Conservation (phyloP, 2,329 filamentous ascomycete species). For the Trichoderma polysporum region DNA sequence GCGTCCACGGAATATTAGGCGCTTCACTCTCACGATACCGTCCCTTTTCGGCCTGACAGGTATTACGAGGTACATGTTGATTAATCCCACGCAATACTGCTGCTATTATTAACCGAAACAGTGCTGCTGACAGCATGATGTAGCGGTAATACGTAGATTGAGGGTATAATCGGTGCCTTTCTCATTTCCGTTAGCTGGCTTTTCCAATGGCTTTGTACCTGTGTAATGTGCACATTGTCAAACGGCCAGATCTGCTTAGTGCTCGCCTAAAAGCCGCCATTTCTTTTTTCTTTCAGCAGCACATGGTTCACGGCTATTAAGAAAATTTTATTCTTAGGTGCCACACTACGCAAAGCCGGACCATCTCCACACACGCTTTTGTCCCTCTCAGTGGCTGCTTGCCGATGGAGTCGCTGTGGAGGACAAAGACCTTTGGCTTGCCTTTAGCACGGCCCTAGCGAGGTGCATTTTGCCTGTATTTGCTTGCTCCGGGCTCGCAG, state of each 20-base stretch:
- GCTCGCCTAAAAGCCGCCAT: not conserved
- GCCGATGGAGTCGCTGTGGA: slow-evolving; percentile 17
- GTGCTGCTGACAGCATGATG: not conserved
- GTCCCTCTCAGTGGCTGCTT: not conserved
- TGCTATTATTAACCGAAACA: slow-evolving; percentile 10
- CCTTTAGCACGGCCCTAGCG: slow-evolving; percentile 11
- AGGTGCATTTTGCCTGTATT: slow-evolving; percentile 16
- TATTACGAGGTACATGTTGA: no score
- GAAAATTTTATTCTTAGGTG: not conserved
- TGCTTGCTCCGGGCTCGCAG: slow-evolving; percentile 7
- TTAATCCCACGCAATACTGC: not conserved
- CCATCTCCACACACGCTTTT: slow-evolving; percentile 10
- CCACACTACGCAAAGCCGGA: slow-evolving; percentile 2
- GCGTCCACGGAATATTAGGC: not conserved
- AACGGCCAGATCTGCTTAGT: not conserved
- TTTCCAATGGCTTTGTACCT: not conserved
- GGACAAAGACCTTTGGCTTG: not conserved
- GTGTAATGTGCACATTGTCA: not conserved
- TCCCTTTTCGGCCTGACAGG: not conserved
- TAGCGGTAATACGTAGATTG: not conserved
- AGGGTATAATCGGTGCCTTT: not conserved
- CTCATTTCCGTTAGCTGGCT: not conserved
- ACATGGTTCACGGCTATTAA: slow-evolving; percentile 7
- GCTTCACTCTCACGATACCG: not conserved
- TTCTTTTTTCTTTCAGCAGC: not conserved